Percentiles rank a stretch among this genome's conserved stretches.
These are phyloP conservation scores for Fusarium gaditjirri DNA, from an alignment of 2,329 filamentous ascomycete genomes.

Conservation along the genomic window DNA sequence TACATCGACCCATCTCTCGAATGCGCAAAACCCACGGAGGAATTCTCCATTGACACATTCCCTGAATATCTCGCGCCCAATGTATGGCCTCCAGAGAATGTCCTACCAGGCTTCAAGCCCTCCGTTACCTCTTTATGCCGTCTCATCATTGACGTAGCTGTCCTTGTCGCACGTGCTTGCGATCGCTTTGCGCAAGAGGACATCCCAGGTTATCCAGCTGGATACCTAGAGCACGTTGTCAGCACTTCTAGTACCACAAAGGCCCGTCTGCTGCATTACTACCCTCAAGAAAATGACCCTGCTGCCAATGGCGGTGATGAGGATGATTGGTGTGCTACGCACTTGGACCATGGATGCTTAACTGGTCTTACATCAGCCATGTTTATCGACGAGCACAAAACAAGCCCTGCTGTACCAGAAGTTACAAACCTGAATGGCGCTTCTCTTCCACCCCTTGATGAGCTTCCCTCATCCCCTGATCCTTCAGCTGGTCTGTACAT, in stretches of 20 bases:
- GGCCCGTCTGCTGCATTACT: constrained; percentile 92
- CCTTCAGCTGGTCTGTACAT: constrained; percentile 92
- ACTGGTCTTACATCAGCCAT: constrained; percentile 95
- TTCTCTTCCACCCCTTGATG: constrained; percentile 66
- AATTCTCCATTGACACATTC: constrained; percentile 71
- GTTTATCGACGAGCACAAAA: constrained; percentile 83
- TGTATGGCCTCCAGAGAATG: constrained; percentile 79
- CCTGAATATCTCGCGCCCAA: constrained; percentile 92
- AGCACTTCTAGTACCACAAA: constrained; percentile 88
- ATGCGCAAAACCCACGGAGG: constrained; percentile 68
- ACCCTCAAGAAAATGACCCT: constrained; percentile 66
- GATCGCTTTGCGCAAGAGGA: constrained; percentile 85
- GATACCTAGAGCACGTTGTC: constrained; percentile 89
- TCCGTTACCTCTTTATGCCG: constrained; percentile 80
- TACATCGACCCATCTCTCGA: constrained; percentile 73
- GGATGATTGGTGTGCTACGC: constrained; percentile 94
- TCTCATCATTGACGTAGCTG: constrained; percentile 89
- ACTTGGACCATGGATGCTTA: constrained; percentile 91
- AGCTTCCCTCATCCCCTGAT: constrained; percentile 82
- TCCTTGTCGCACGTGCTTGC: constrained; percentile 88
- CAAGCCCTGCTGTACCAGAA: constrained; percentile 50
- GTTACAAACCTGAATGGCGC: constrained; percentile 38
- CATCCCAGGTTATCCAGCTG: constrained; percentile 78
- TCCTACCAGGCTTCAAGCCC: constrained; percentile 79
- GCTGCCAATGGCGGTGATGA: constrained; percentile 60